Percentiles rank a stretch among this genome's conserved stretches.
These are phyloP conservation scores for Acanthamoeba royreba DNA, from an alignment of 208 protist genomes.

Conservation along the genomic window DNA sequence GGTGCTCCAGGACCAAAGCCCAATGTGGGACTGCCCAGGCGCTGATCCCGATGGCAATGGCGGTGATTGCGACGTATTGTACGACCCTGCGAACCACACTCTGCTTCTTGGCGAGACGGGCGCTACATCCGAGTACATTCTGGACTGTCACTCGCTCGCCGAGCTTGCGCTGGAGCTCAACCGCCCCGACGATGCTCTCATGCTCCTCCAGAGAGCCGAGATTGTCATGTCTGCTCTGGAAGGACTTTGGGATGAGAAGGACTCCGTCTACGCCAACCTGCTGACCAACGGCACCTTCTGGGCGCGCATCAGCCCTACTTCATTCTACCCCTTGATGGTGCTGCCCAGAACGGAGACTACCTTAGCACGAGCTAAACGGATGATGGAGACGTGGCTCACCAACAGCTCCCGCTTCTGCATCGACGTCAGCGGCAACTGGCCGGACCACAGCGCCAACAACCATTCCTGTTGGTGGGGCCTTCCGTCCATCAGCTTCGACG, in stretches of 20 bases:
- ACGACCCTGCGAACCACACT: neutral
- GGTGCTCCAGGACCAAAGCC: neutral
- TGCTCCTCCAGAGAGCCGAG: neutral
- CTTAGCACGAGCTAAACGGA: neutral
- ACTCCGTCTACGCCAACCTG: neutral
- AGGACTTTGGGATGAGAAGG: neutral
- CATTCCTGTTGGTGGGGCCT: neutral
- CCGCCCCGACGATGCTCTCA: neutral
- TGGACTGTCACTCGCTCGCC: neutral
- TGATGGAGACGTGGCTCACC: neutral
- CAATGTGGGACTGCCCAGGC: neutral
- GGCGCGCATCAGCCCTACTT: neutral
- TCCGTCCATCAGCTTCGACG: neutral
- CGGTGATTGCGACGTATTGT: neutral
- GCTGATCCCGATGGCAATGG: neutral
- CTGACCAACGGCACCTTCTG: neutral
- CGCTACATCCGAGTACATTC: neutral
- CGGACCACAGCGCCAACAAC: neutral
- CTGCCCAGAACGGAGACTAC: neutral
- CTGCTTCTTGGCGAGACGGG: neutral
- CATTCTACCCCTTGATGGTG: neutral
- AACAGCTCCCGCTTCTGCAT: constrained; percentile 19
- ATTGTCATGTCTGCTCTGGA: neutral
- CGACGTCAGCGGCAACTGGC: neutral
- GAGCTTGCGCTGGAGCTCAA: neutral